A percentile compares a stretch with the other conserved stretches of the same genome.
phyloP scores from a whole-genome alignment of 306 rosid genomes.

The Trichosanthes cucumerina region DNA sequence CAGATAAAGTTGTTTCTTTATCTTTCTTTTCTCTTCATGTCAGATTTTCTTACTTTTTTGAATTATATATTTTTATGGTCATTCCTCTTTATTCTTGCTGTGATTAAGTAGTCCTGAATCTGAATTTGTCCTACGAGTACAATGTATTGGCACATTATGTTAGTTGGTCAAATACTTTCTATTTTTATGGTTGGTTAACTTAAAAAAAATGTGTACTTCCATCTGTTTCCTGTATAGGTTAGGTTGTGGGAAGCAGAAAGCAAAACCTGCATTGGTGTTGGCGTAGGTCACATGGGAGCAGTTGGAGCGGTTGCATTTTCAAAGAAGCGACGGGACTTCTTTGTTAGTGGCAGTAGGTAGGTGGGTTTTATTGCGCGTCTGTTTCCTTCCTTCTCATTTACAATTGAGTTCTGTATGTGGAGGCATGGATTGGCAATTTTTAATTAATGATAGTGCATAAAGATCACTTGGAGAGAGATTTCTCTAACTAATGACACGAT shows the following conservation, averaged over 20 bases:
- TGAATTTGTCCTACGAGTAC: neutral
- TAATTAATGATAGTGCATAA: neutral
- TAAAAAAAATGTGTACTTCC: neutral
- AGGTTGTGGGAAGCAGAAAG: slow-evolving; percentile 88
- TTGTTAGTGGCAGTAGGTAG: slow-evolving; percentile 92
- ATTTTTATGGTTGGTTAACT: neutral
- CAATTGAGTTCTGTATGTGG: neutral
- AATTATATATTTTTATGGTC: neutral
- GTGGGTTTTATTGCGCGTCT: slow-evolving; percentile 14
- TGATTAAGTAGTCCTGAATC: neutral
- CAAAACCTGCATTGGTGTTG: slow-evolving; percentile 67
- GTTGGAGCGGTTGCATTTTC: slow-evolving; percentile 91
- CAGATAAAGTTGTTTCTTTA: neutral
- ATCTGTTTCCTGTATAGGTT: slow-evolving; percentile 41
- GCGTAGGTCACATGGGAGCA: slow-evolving; percentile 80
- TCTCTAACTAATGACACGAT: neutral
- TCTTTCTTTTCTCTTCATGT: neutral
- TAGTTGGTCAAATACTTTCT: neutral
- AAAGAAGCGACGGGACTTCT: slow-evolving; percentile 57
- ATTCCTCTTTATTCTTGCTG: neutral
- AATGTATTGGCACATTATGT: neutral
- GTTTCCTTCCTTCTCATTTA: neutral
- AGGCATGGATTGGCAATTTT: neutral
- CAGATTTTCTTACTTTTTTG: neutral
- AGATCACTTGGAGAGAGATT: neutral